phyloP scores from a whole-genome alignment of 192 early-diverging fungal species.

The Rhizophagus prolifer region DNA sequence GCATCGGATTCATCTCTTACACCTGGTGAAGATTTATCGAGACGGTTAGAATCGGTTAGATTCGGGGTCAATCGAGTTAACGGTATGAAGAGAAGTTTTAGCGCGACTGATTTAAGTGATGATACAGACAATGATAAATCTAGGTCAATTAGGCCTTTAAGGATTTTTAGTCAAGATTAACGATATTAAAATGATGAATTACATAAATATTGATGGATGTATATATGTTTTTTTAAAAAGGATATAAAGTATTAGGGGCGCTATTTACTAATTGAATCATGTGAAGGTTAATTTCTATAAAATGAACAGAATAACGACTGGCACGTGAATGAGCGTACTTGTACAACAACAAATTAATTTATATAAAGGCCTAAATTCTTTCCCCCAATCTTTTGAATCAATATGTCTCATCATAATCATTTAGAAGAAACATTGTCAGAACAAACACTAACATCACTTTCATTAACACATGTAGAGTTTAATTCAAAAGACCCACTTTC shows the following conservation, averaged over 20 bases:
- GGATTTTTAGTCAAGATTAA: too few species aligned
- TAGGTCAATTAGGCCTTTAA: too few species aligned
- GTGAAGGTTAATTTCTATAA: neutral
- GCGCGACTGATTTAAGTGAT: neutral
- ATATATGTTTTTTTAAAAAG: neutral
- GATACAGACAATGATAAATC: neutral
- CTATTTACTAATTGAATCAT: neutral
- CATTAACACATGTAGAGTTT: constrained; percentile 74
- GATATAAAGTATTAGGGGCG: neutral
- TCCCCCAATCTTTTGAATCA: neutral
- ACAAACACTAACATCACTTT: constrained; percentile 55
- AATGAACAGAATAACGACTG: too few species aligned
- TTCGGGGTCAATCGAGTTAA: neutral
- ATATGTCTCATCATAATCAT: neutral
- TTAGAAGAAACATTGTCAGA: constrained; percentile 33
- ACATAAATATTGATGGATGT: too few species aligned
- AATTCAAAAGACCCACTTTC: constrained; percentile 54
- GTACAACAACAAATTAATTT: neutral
- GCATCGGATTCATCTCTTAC: neutral
- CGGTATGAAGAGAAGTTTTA: neutral
- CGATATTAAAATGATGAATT: too few species aligned
- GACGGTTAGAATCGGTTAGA: neutral
- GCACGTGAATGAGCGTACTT: neutral
- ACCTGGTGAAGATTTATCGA: neutral
- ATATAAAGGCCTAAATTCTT: neutral